Evolutionary conservation across 495 filamentous ascomycete genomes (phyloP).

Genomic region (Penicillium atrosanguineum): DNA sequence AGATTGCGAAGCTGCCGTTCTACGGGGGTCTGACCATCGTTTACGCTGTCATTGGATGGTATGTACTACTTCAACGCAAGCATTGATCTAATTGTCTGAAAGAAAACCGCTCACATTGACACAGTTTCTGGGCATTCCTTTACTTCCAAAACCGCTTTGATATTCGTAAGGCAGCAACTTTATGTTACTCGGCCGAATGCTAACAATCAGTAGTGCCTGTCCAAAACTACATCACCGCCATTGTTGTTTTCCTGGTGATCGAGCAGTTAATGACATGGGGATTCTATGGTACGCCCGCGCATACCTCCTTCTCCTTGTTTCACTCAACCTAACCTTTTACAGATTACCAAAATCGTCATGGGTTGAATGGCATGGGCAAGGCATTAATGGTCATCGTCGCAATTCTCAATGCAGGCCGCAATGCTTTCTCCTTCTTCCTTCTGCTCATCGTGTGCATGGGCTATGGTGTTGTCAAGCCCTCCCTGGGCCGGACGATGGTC

Average conservation of each 20-base stretch:
- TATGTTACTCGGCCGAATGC: slow-evolving; percentile 8
- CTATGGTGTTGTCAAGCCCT: slow-evolving; percentile 95
- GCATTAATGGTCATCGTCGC: slow-evolving; percentile 86
- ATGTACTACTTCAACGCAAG: slow-evolving; percentile 24
- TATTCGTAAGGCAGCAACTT: slow-evolving; percentile 59
- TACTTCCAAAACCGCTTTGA: slow-evolving; percentile 93
- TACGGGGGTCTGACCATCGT: slow-evolving; percentile 93
- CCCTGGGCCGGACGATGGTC: slow-evolving; percentile 90
- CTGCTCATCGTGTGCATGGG: slow-evolving; percentile 99
- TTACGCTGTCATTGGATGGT: slow-evolving; percentile 82
- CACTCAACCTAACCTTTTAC: slow-evolving; percentile 7
- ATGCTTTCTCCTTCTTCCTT: slow-evolving; percentile 98
- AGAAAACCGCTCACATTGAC: slow-evolving; percentile 18
- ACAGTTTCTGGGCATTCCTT: slow-evolving; percentile 85
- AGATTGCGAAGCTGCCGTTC: slow-evolving; percentile 96
- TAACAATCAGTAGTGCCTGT: slow-evolving; percentile 69
- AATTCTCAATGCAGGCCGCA: slow-evolving; percentile 86
- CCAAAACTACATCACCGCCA: slow-evolving; percentile 99
- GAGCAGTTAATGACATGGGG: slow-evolving; percentile 99
- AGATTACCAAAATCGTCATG: slow-evolving; percentile 91
- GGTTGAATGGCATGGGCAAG: slow-evolving; percentile 74
- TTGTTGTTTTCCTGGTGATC: slow-evolving; percentile 86
- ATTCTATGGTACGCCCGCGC: slow-evolving; percentile 62
- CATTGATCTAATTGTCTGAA: neutral
- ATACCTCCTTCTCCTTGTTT: neutral